phyloP scores from a whole-genome alignment of 306 rosid species.

The Vicia faba region DNA sequence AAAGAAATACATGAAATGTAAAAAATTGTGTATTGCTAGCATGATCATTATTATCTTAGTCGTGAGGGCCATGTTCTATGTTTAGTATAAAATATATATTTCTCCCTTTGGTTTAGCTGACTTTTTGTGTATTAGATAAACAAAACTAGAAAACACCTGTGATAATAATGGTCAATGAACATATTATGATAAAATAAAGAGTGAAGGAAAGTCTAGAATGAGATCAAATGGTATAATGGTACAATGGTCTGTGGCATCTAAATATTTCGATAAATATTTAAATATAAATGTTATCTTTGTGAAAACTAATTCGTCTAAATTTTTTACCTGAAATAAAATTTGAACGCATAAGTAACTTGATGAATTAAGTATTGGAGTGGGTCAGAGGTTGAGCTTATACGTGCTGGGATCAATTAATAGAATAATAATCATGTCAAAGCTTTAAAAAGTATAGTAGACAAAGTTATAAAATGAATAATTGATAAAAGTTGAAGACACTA shows the following conservation, averaged over 20 bases:
- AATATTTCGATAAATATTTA: no score
- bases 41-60: slow-evolving; percentile 38
- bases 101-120: slow-evolving; percentile 28
- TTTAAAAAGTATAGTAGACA: background rate
- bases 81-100: slow-evolving; percentile 13
- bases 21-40: slow-evolving; percentile 42
- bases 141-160: background rate
- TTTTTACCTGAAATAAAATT: background rate
- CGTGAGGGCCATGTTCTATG: slow-evolving; percentile 56
- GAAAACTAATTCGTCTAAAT: background rate
- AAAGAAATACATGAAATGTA: slow-evolving; percentile 9
- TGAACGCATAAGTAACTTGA: slow-evolving; percentile 6
- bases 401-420: slow-evolving; percentile 46
- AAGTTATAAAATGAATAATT: background rate
- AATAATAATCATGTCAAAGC: slow-evolving; percentile 32
- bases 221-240: background rate
- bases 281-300: no score
- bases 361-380: slow-evolving; percentile 16
- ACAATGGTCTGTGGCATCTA: background rate
- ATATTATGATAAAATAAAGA: background rate
- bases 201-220: background rate
- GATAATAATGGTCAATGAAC: slow-evolving; percentile 2
- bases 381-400: slow-evolving; percentile 31
- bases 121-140: background rate
- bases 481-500: background rate